phyloP scores from a whole-genome alignment of 805 yeast species.

The Metschnikowia hibisci region DNA sequence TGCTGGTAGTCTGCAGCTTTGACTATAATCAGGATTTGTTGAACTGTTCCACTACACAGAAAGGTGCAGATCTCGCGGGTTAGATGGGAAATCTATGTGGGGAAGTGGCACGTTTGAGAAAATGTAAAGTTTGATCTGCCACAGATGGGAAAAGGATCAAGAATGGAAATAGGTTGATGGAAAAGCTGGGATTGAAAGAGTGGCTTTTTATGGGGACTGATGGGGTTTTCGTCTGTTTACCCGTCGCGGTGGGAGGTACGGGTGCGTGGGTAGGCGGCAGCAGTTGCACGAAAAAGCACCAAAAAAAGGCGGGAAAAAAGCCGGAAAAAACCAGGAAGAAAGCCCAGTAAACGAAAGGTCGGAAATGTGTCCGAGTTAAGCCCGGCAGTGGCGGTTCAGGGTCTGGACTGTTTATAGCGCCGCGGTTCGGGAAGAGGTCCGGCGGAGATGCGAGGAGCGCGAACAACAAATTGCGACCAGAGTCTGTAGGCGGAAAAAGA shows the following conservation, averaged over 20 bases:
- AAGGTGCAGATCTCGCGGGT: too few relatives aligned
- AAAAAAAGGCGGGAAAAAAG: neutral
- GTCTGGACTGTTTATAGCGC: neutral
- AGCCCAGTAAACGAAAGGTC: neutral
- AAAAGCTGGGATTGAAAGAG: neutral
- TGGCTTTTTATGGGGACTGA: neutral
- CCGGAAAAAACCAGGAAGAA: neutral
- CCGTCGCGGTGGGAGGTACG: neutral
- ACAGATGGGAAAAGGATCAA: too few relatives aligned
- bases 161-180: neutral
- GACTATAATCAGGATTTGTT: neutral
- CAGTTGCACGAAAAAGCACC: neutral
- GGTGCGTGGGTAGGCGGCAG: neutral
- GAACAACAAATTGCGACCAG: too few relatives aligned
- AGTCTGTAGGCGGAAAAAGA: slow-evolving; percentile 3
- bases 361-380: neutral
- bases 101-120: too few relatives aligned
- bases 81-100: too few relatives aligned
- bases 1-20: neutral
- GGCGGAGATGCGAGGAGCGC: too few relatives aligned
- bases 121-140: too few relatives aligned
- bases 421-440: too few relatives aligned
- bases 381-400: too few relatives aligned
- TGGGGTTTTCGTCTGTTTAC: slow-evolving; percentile 2
- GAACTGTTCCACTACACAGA: too few relatives aligned